A percentile compares a stretch with the other conserved stretches of the same genome.
Evolutionary conservation across 495 filamentous ascomycete genomes (phyloP).

Genomic region (Apodospora peruviana): DNA sequence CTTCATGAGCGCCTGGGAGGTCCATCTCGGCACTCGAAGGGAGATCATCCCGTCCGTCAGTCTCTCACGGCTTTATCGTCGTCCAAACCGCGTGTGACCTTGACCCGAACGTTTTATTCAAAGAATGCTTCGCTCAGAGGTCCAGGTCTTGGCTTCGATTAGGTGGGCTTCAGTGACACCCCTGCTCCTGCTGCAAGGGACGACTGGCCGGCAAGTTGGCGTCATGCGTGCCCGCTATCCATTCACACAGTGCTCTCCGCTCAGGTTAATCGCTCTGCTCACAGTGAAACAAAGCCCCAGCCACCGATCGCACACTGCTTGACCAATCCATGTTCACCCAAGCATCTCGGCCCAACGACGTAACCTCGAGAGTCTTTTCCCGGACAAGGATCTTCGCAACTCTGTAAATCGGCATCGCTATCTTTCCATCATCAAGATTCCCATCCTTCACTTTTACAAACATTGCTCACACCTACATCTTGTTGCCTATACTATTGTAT

Average conservation of each 20-base stretch:
- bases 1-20: slow-evolving; percentile 5
- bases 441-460: too few relatives aligned
- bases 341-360: neutral
- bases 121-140: neutral
- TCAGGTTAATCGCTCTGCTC: neutral
- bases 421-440: too few relatives aligned
- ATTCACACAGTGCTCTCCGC: neutral
- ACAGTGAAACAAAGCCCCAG: neutral
- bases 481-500: neutral
- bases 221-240: neutral
- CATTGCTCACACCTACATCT: neutral
- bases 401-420: neutral
- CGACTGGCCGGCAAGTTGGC: neutral
- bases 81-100: neutral
- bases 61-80: neutral
- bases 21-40: slow-evolving; percentile 13
- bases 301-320: neutral
- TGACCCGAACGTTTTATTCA: neutral
- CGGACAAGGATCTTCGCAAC: neutral
- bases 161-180: neutral
- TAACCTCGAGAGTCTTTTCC: neutral
- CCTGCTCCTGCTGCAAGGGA: neutral
- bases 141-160: neutral
- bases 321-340: neutral
- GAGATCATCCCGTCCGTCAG: slow-evolving; percentile 19